Evolutionary conservation across 768 basidiomycete species (phyloP).

Genomic region (Gelatoporia subvermispora): DNA sequence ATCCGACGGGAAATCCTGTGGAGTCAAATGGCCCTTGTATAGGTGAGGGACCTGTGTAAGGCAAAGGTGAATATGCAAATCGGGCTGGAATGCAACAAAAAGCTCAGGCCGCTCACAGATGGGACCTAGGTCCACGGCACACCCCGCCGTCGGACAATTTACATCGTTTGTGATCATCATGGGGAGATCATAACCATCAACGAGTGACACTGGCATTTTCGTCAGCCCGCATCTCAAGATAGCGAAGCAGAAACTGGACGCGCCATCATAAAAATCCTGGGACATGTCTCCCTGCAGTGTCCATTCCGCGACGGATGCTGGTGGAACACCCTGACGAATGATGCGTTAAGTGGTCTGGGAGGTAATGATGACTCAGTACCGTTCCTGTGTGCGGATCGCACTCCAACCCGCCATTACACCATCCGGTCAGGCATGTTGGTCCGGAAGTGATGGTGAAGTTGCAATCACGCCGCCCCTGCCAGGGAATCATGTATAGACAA

Average conservation of each 20-base stretch:
- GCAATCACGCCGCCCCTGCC: slow-evolving; percentile 29
- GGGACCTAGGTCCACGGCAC: slow-evolving; percentile 56
- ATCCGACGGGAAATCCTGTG: slow-evolving; percentile 26
- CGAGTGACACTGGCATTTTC: slow-evolving; percentile 19
- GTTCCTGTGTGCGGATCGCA: slow-evolving; percentile 35
- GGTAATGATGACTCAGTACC: slow-evolving; percentile 8
- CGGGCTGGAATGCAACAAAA: slow-evolving; percentile 21
- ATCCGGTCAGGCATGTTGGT: slow-evolving; percentile 32
- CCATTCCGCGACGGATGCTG: slow-evolving; percentile 31
- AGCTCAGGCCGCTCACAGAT: slow-evolving; percentile 36
- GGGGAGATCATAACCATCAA: slow-evolving; percentile 47
- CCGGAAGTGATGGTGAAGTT: slow-evolving; percentile 27
- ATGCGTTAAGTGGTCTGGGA: background rate
- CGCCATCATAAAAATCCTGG: slow-evolving; percentile 28
- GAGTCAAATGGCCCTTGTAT: slow-evolving; percentile 27
- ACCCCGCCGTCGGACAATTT: slow-evolving; percentile 51
- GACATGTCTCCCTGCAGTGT: slow-evolving; percentile 23
- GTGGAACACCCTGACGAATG: slow-evolving; percentile 25
- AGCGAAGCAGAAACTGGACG: background rate
- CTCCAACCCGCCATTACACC: slow-evolving; percentile 34
- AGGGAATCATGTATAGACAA: too few species aligned
- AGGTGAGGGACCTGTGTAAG: slow-evolving; percentile 18
- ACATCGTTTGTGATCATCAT: slow-evolving; percentile 50
- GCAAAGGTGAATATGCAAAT: slow-evolving; percentile 22
- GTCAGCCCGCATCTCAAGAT: background rate